These are phyloP conservation scores for Xylaria castorea DNA, from an alignment of 495 filamentous ascomycete species.

Conservation along the genomic window DNA sequence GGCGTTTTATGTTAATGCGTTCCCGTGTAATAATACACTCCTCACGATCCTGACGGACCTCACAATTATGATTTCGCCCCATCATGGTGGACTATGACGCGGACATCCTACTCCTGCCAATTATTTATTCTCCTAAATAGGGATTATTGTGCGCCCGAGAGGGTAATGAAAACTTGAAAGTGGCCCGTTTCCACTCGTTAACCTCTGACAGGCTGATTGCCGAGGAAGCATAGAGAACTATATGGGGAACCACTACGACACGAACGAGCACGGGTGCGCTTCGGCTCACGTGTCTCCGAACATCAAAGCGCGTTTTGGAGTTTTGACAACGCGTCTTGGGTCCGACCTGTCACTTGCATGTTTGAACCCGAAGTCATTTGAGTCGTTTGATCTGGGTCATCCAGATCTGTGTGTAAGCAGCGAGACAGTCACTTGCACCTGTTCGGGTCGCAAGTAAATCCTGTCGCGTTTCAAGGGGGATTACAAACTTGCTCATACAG, in stretches of 20 bases:
- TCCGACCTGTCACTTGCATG: background rate
- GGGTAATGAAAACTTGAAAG: slow-evolving; percentile 8
- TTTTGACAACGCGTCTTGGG: background rate
- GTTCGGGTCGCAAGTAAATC: background rate
- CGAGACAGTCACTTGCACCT: background rate
- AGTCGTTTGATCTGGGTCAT: background rate
- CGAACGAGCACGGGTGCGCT: background rate
- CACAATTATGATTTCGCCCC: background rate
- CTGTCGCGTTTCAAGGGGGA: background rate
- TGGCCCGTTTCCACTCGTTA: slow-evolving; percentile 12
- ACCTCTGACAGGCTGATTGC: slow-evolving; percentile 18
- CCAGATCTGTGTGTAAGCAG: background rate
- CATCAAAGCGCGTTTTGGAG: slow-evolving; percentile 3
- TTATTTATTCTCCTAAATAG: background rate
- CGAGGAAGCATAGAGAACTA: background rate
- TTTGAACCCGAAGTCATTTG: background rate
- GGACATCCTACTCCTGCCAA: background rate
- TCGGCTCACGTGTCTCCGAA: slow-evolving; percentile 21
- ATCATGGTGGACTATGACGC: background rate
- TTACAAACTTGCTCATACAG: background rate
- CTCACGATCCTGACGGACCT: background rate
- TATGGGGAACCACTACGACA: background rate
- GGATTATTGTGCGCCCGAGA: background rate
- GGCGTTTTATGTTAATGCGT: background rate
- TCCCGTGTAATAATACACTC: slow-evolving; percentile 6